phyloP scores from a whole-genome alignment of 2,329 filamentous ascomycete species.

The Nemania diffusa region DNA sequence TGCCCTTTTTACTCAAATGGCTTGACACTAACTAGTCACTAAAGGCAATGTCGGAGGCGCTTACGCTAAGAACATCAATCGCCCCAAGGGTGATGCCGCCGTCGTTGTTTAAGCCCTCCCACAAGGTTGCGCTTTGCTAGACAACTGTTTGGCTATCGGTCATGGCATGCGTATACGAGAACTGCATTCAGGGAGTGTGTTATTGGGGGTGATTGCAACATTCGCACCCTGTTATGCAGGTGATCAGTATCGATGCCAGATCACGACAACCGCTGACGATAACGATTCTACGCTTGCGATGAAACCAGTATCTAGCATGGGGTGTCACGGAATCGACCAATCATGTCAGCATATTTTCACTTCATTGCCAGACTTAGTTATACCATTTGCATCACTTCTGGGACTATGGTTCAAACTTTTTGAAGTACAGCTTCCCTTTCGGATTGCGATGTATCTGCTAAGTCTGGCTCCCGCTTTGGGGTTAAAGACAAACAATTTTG shows the following conservation, averaged over 20 bases:
- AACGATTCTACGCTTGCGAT: slow-evolving; percentile 36
- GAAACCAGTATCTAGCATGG: slow-evolving; percentile 31
- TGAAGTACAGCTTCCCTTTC: slow-evolving; percentile 27
- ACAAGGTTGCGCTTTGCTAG: slow-evolving; percentile 26
- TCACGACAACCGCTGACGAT: slow-evolving; percentile 36
- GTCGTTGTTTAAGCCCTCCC: slow-evolving; percentile 41
- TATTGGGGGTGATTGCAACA: slow-evolving; percentile 25
- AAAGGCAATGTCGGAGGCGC: slow-evolving; percentile 64
- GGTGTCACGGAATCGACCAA: slow-evolving; percentile 20
- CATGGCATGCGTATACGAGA: slow-evolving; percentile 37
- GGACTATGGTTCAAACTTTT: slow-evolving; percentile 26
- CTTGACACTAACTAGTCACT: slow-evolving; percentile 5
- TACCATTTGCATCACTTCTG: slow-evolving; percentile 35
- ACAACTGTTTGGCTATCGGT: slow-evolving; percentile 21
- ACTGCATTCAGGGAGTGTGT: slow-evolving; percentile 16
- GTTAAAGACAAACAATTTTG: slow-evolving; percentile 38
- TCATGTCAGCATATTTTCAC: slow-evolving; percentile 39
- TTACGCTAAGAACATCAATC: slow-evolving; percentile 62
- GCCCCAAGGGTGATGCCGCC: slow-evolving; percentile 52
- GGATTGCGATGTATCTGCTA: slow-evolving; percentile 30
- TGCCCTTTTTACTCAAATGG: neutral
- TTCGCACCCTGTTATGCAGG: slow-evolving; percentile 24
- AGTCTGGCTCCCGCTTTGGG: slow-evolving; percentile 40
- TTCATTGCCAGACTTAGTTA: slow-evolving; percentile 42
- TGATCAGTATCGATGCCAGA: slow-evolving; percentile 26